Percentiles rank a stretch among this genome's conserved stretches.
Evolutionary conservation across 2,329 filamentous ascomycete species (phyloP).

Genomic region (Penicillium concentricum): DNA sequence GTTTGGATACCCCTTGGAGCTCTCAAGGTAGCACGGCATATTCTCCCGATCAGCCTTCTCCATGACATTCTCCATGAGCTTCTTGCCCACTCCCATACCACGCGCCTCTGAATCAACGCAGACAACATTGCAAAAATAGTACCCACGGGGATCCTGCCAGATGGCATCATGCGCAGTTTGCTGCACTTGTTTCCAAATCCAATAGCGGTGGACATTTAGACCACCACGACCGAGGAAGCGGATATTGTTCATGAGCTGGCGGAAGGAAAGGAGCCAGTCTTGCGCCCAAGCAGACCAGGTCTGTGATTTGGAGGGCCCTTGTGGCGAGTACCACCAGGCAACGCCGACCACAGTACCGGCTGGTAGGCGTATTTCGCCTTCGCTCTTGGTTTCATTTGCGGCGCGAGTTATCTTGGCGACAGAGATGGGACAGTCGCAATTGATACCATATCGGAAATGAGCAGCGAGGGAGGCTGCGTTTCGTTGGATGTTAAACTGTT

Average conservation of each 20-base stretch:
- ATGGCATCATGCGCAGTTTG: slow-evolving; percentile 59
- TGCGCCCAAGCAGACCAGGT: slow-evolving; percentile 64
- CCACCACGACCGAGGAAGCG: slow-evolving; percentile 65
- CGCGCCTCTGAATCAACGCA: slow-evolving; percentile 65
- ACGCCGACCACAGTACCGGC: slow-evolving; percentile 61
- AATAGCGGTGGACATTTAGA: slow-evolving; percentile 65
- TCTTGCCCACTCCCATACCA: slow-evolving; percentile 64
- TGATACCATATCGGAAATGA: slow-evolving; percentile 69
- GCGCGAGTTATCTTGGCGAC: slow-evolving; percentile 61
- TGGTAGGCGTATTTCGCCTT: slow-evolving; percentile 11
- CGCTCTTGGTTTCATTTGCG: slow-evolving; percentile 18
- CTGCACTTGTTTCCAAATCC: slow-evolving; percentile 70
- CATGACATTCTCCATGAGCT: slow-evolving; percentile 64
- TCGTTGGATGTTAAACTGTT: slow-evolving; percentile 58
- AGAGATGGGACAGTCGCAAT: slow-evolving; percentile 63
- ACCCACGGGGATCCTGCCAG: slow-evolving; percentile 66
- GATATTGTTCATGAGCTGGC: slow-evolving; percentile 66
- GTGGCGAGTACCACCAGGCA: slow-evolving; percentile 69
- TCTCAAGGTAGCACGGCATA: slow-evolving; percentile 68
- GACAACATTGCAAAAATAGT: slow-evolving; percentile 76
- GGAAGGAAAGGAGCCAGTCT: slow-evolving; percentile 64
- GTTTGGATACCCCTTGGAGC: slow-evolving; percentile 66
- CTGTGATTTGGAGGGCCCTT: slow-evolving; percentile 46
- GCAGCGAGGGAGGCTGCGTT: slow-evolving; percentile 64
- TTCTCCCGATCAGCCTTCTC: slow-evolving; percentile 63